phyloP scores from a whole-genome alignment of 371 early-diverging fungal species.

The Coemansia sp. region DNA sequence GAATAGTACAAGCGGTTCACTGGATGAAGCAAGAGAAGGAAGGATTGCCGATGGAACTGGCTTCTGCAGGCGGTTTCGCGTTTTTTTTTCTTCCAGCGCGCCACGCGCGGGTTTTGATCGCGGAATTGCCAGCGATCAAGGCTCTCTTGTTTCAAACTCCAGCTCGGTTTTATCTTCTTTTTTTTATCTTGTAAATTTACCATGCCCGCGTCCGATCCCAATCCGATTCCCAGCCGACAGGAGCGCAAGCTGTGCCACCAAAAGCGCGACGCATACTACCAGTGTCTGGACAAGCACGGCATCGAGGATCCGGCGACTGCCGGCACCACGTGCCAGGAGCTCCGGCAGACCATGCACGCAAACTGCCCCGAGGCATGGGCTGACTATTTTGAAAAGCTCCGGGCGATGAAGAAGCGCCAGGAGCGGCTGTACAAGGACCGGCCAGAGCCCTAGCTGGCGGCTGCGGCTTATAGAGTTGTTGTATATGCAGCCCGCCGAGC shows the following conservation, averaged over 20 bases:
- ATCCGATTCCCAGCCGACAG: constrained; percentile 52
- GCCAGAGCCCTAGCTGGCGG: neutral
- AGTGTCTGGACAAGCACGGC: constrained; percentile 55
- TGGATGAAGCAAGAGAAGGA: too few relatives aligned
- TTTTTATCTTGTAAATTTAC: neutral
- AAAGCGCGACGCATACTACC: constrained; percentile 58
- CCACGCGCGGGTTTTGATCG: neutral
- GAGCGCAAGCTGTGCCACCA: constrained; percentile 62
- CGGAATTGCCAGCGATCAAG: too few relatives aligned
- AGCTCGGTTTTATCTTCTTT: neutral
- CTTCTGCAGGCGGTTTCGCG: too few relatives aligned
- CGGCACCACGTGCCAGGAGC: constrained; percentile 50
- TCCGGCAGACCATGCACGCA: constrained; percentile 47
- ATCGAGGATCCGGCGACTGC: constrained; percentile 56
- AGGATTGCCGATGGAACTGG: too few relatives aligned
- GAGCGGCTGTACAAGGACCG: constrained; percentile 14
- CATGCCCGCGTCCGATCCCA: neutral
- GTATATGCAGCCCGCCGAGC: too few relatives aligned
- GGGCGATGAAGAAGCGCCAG: constrained; percentile 18
- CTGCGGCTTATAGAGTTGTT: too few relatives aligned
- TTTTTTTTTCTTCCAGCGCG: too few relatives aligned
- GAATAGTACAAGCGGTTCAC: neutral
- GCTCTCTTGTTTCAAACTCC: too few relatives aligned
- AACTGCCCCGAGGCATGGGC: constrained; percentile 40
- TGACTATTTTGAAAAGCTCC: constrained; percentile 34